Conservation (phyloP, 148 eudicot genomes). For the Amaranthus cruentus region DNA sequence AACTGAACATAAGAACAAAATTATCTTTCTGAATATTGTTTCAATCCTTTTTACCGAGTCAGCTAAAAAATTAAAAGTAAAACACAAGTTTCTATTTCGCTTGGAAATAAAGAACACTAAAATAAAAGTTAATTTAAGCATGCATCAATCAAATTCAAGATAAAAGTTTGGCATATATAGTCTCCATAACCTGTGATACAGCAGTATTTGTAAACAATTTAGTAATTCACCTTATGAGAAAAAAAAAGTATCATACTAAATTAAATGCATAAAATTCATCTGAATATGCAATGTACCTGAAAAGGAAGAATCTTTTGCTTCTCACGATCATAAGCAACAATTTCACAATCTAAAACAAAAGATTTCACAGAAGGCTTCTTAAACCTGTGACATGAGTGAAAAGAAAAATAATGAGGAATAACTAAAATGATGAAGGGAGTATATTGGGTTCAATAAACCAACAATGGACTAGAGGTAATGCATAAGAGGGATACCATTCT, state of each 20-base stretch:
- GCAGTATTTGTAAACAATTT: not conserved
- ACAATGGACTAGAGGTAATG: not conserved
- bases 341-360: constrained; percentile 89
- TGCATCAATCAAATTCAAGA: not conserved
- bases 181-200: not conserved
- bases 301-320: constrained; percentile 85
- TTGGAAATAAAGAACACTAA: too few relatives aligned
- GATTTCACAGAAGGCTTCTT: constrained; percentile 62
- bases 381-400: constrained; percentile 40
- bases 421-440: not conserved
- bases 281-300: constrained; percentile 47
- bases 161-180: not conserved
- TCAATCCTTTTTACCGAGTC: too few relatives aligned
- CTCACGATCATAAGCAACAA: constrained; percentile 87
- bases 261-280: constrained; percentile 1
- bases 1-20: too few relatives aligned
- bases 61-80: not conserved
- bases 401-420: not conserved
- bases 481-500: too few relatives aligned
- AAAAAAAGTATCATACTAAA: not conserved
- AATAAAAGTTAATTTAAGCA: constrained; percentile 1
- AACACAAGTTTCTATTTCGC: too few relatives aligned
- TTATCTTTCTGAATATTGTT: too few relatives aligned
- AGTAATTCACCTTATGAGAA: not conserved
- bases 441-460: not conserved